phyloP scores from a whole-genome alignment of 2,329 filamentous ascomycete genomes.

The Grosmannia huntii region DNA sequence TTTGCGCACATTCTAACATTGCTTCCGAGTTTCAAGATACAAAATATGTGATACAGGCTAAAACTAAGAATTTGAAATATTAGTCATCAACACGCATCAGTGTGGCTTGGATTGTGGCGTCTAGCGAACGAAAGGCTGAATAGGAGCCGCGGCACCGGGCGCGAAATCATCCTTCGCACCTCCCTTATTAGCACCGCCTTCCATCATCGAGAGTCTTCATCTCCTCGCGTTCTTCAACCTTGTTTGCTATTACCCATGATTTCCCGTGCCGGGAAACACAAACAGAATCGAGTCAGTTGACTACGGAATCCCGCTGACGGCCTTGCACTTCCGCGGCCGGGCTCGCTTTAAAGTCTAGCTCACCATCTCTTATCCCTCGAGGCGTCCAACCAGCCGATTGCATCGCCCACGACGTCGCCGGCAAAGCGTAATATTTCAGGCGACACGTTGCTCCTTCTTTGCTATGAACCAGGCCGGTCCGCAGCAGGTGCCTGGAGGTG shows the following conservation, averaged over 20 bases:
- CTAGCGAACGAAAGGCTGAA: not conserved
- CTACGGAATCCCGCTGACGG: not conserved
- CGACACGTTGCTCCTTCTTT: not conserved
- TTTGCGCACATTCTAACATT: not conserved
- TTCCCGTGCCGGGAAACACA: not conserved
- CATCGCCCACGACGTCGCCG: not conserved
- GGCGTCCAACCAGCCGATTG: not conserved
- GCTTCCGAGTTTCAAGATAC: too few relatives aligned
- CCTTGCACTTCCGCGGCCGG: not conserved
- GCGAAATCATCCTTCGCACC: not conserved
- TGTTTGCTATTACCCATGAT: not conserved
- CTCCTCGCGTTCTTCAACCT: not conserved
- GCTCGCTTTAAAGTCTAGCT: not conserved
- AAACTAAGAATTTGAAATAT: not conserved
- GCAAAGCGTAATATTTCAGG: not conserved
- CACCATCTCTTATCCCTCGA: not conserved
- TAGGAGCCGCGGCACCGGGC: not conserved
- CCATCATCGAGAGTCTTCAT: not conserved
- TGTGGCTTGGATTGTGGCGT: not conserved
- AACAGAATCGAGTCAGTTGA: not conserved
- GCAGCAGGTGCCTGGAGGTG: conserved; percentile 5
- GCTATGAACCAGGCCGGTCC: conserved; percentile 7
- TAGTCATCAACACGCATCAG: not conserved
- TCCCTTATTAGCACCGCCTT: not conserved
- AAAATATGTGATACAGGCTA: not conserved